Evolutionary conservation across 2,329 filamentous ascomycete genomes (phyloP).

Genomic region (Aureobasidium subglaciale): DNA sequence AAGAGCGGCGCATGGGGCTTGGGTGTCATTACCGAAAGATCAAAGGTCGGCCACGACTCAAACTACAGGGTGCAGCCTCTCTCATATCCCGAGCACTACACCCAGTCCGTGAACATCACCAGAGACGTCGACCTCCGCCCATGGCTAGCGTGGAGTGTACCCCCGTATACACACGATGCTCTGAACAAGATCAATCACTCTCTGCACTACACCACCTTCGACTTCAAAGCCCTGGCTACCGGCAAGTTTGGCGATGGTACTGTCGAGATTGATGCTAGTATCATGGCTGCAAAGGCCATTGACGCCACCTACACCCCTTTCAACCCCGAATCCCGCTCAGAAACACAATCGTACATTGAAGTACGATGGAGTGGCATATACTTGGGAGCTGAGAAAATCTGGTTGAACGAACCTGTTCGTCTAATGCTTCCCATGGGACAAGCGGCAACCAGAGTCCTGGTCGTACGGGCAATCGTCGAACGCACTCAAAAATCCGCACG

Average conservation of each 20-base stretch:
- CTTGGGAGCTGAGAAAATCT: slow-evolving; percentile 53
- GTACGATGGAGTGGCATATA: slow-evolving; percentile 49
- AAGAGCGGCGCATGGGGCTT: slow-evolving; percentile 48
- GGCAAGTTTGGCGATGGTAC: slow-evolving; percentile 42
- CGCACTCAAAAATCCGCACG: slow-evolving; percentile 23
- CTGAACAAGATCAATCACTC: slow-evolving; percentile 34
- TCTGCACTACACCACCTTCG: slow-evolving; percentile 42
- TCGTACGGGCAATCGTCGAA: slow-evolving; percentile 39
- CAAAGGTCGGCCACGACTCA: slow-evolving; percentile 22
- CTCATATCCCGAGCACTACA: slow-evolving; percentile 26
- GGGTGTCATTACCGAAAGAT: slow-evolving; percentile 44
- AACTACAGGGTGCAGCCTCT: slow-evolving; percentile 34
- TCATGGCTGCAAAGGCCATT: slow-evolving; percentile 49
- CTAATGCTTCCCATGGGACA: slow-evolving; percentile 31
- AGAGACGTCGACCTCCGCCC: slow-evolving; percentile 43
- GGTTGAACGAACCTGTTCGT: slow-evolving; percentile 53
- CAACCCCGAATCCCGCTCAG: slow-evolving; percentile 36
- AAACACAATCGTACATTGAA: slow-evolving; percentile 30
- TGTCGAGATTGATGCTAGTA: slow-evolving; percentile 50
- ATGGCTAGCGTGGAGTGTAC: slow-evolving; percentile 53
- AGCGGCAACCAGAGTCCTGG: slow-evolving; percentile 43
- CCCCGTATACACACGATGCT: slow-evolving; percentile 40
- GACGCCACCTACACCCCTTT: slow-evolving; percentile 50
- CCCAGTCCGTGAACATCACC: slow-evolving; percentile 33
- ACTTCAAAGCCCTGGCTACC: slow-evolving; percentile 41